Conservation (phyloP, 352 stramenopile genomes). For the Aphanomyces stellatus region DNA sequence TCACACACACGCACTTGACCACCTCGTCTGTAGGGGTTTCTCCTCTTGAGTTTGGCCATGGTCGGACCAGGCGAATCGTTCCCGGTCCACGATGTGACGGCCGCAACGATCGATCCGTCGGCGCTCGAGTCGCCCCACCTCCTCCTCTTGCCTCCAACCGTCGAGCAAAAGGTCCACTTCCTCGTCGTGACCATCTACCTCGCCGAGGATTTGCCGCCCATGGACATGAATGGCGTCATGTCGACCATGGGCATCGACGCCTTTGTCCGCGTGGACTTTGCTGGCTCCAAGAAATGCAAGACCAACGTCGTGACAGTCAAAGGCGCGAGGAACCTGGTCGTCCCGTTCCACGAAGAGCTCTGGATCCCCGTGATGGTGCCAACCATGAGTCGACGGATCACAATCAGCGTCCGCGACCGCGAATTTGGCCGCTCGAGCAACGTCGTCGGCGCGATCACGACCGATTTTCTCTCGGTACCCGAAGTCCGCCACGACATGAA, state of each 20-base stretch:
- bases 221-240: constrained; percentile 49
- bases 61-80: constrained; percentile 60
- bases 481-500: not conserved
- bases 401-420: constrained; percentile 70
- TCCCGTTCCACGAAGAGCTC: constrained; percentile 69
- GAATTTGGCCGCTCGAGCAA: constrained; percentile 62
- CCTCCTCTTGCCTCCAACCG: constrained; percentile 58
- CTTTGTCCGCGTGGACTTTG: constrained; percentile 68
- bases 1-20: not conserved
- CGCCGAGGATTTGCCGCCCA: constrained; percentile 71
- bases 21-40: constrained; percentile 32
- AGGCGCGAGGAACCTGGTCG: constrained; percentile 34
- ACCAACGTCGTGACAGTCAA: constrained; percentile 56
- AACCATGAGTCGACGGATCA: constrained; percentile 63
- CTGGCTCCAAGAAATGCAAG: constrained; percentile 33
- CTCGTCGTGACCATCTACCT: constrained; percentile 68
- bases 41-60: constrained; percentile 59
- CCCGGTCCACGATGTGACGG: constrained; percentile 38
- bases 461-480: constrained; percentile 63
- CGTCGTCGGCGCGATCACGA: constrained; percentile 51
- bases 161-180: constrained; percentile 73
- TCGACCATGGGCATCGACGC: constrained; percentile 67
- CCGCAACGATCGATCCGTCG: not conserved
- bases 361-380: constrained; percentile 79
- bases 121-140: constrained; percentile 29